Percentiles rank a stretch among this genome's conserved stretches.
Conservation (phyloP, 2,329 filamentous ascomycete genomes). For the Cercospora brassicicola region DNA sequence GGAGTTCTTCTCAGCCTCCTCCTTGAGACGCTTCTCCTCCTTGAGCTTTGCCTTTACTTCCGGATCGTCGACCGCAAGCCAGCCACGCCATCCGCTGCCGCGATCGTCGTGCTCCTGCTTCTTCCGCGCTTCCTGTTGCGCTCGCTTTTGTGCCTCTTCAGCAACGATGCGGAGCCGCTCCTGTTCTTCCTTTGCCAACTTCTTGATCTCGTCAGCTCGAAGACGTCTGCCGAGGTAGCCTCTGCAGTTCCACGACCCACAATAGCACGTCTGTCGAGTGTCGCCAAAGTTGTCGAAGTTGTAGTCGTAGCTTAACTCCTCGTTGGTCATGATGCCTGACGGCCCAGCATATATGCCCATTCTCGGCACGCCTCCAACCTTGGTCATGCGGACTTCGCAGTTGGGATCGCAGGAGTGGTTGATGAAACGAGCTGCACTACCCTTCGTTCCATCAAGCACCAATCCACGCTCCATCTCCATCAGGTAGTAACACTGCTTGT, state of each 20-base stretch:
- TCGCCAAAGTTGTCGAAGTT: slow-evolving; percentile 59
- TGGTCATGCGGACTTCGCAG: slow-evolving; percentile 80
- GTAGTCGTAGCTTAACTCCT: slow-evolving; percentile 94
- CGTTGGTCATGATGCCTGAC: slow-evolving; percentile 84
- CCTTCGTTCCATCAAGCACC: slow-evolving; percentile 95
- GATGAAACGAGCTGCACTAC: slow-evolving; percentile 94
- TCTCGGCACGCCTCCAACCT: slow-evolving; percentile 86
- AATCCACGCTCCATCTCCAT: slow-evolving; percentile 99
- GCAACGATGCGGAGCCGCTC: slow-evolving; percentile 32
- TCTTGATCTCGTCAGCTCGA: slow-evolving; percentile 36
- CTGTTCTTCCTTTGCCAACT: slow-evolving; percentile 31
- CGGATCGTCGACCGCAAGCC: slow-evolving; percentile 35
- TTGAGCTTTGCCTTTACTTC: slow-evolving; percentile 33
- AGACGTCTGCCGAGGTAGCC: slow-evolving; percentile 53
- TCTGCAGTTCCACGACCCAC: slow-evolving; percentile 61
- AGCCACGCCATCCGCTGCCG: slow-evolving; percentile 35
- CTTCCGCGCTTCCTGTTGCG: slow-evolving; percentile 34
- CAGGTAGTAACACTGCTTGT: slow-evolving; percentile 96
- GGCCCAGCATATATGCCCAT: slow-evolving; percentile 97
- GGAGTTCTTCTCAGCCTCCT: slow-evolving; percentile 35
- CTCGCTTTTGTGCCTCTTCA: slow-evolving; percentile 32
- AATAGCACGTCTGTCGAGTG: slow-evolving; percentile 58
- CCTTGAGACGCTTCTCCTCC: slow-evolving; percentile 32
- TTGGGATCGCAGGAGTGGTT: slow-evolving; percentile 98
- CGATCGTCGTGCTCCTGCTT: slow-evolving; percentile 33